Evolutionary conservation across 768 basidiomycete genomes (phyloP).

Genomic region (Leccinum imitatum): DNA sequence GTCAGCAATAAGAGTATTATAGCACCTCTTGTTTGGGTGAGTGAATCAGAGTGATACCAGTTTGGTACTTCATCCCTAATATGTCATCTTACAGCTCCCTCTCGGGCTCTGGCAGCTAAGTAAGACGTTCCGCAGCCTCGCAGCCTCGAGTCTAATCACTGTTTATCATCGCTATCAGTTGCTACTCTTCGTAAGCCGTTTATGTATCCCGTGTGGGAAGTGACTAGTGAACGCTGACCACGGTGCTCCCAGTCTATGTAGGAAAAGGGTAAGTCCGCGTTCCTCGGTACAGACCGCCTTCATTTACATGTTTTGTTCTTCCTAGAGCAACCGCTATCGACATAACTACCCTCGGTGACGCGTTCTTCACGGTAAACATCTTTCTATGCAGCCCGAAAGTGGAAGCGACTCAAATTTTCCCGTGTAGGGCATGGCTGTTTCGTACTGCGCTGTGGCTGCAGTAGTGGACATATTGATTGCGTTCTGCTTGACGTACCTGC

Average conservation of each 20-base stretch:
- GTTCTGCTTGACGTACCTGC: conserved; percentile 1
- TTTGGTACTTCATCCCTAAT: neutral
- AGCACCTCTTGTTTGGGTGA: conserved; percentile 8
- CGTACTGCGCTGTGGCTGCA: conserved; percentile 3
- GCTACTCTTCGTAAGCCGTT: conserved; percentile 1
- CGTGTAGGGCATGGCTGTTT: neutral
- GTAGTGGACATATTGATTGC: conserved; percentile 5
- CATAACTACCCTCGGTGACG: neutral
- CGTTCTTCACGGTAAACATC: neutral
- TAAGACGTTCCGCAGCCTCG: neutral
- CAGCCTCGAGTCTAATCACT: neutral
- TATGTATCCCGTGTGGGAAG: neutral
- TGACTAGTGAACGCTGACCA: neutral
- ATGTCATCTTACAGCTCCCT: neutral
- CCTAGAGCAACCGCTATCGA: neutral
- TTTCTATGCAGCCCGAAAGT: neutral
- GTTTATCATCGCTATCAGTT: neutral
- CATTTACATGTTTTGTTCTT: neutral
- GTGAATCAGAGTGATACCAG: neutral
- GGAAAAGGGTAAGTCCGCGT: neutral
- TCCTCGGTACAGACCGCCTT: neutral
- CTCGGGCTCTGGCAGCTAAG: conserved; percentile 2
- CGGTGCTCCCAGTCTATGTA: neutral
- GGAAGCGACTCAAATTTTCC: neutral
- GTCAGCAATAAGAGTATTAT: conserved; percentile 2